Base-by-base conservation (phyloP, 805 yeast species). In the Candida boidinii region DNA sequence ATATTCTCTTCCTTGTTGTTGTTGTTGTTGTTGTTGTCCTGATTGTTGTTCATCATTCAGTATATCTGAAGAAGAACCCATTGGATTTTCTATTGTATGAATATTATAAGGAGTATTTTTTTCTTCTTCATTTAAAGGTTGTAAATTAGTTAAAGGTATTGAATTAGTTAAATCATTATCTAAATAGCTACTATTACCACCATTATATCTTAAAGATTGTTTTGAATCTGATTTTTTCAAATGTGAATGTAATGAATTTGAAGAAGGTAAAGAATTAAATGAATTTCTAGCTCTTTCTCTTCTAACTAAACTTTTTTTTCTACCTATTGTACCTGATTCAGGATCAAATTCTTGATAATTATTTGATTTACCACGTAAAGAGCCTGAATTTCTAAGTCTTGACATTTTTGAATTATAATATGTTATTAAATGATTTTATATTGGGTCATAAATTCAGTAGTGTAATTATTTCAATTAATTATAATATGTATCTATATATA, bases 271-370 rank as follows among this genome's bases (percentile, higher is more conserved):
- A 7, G 33, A 26, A 15, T 23, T 25, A n/a, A 70, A 50, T 30
- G 76, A 60, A 7, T 23, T 16, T n/a, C 25, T 25, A 25, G 81
- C 76, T 44, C 97, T 73, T 49, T 90, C 97, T 4, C 94, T 94
- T 39, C 85, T 70, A 21, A 90, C 81, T 39, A 90, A 62, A 1
- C 96, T 82, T 44, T 74, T 67, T 52, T 79, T 83, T 36, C 79
- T 49, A 28, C 57, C 51, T 14, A 69, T 28, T 8, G 42, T 44
- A 26, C 59, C 60, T 3, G 59, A 36, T 34, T 61, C 67, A 4
- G 53, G 29, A 47, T 65, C 42, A 17, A 31, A 32, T 8, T 39
- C 39, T 14, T 29, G 36, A 26, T 36, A 35, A 2, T 24, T n/a
- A n/a, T n/a, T n/a, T n/a, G n/a, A n/a, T n/a, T n/a, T n/a, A n/a